A percentile compares a stretch with the other conserved stretches of the same genome.
Conservation (phyloP, 257 asterid genomes). For the Lantana camara region DNA sequence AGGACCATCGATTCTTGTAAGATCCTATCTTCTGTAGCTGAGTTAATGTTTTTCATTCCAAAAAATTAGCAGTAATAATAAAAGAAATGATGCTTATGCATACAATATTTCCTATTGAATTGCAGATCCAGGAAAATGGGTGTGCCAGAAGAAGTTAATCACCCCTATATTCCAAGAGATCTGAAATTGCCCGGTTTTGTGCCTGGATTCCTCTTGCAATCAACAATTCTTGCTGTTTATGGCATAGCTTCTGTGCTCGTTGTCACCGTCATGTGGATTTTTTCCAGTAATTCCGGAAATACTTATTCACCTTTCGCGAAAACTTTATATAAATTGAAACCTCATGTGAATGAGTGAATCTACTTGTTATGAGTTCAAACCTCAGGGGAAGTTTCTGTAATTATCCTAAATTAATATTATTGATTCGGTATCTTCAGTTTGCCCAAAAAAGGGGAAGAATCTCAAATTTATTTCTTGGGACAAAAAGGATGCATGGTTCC, state of each 20-base stretch:
- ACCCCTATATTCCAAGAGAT: constrained; percentile 74
- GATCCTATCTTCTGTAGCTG: not conserved
- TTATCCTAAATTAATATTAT: not conserved
- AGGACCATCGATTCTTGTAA: not conserved
- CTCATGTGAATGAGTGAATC: no score
- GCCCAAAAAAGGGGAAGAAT: not conserved
- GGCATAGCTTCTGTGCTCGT: constrained; percentile 57
- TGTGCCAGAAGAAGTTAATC: constrained; percentile 43
- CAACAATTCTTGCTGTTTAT: constrained; percentile 59
- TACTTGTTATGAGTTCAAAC: no score
- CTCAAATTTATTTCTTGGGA: no score
- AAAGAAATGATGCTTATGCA: not conserved
- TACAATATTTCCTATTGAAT: not conserved
- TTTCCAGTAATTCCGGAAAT: constrained; percentile 56
- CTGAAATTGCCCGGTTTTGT: constrained; percentile 67
- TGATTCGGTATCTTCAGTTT: not conserved
- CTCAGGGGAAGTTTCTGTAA: no score
- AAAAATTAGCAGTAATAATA: no score
- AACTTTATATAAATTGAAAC: not conserved
- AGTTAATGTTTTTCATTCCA: not conserved
- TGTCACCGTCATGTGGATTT: constrained; percentile 70
- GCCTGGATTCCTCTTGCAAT: constrained; percentile 64
- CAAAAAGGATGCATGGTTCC: not conserved
- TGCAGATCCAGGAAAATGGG: constrained; percentile 41
- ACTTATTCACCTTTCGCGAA: not conserved